Evolutionary conservation across 2,329 filamentous ascomycete species (phyloP).

Genomic region (Diaporthe humulicola): DNA sequence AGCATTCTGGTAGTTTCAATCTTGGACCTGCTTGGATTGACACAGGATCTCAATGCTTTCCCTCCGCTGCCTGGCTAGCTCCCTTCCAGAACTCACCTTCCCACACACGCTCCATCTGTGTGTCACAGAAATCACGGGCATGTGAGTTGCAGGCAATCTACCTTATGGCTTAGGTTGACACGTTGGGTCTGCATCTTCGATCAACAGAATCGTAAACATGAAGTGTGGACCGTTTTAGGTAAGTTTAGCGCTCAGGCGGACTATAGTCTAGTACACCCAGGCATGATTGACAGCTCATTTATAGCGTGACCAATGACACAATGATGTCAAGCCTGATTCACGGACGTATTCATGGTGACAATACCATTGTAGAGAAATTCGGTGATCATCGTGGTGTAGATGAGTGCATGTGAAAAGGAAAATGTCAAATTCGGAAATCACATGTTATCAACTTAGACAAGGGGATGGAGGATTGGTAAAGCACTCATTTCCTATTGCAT

Average conservation of each 20-base stretch:
- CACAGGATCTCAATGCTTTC: background rate
- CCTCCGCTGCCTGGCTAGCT: no score
- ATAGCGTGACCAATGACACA: background rate
- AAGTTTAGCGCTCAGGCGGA: background rate
- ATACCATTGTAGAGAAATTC: background rate
- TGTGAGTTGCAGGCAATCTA: background rate
- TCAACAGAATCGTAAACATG: background rate
- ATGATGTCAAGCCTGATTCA: background rate
- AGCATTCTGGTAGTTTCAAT: background rate
- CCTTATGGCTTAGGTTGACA: background rate
- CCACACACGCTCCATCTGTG: background rate
- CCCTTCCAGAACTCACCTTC: no score
- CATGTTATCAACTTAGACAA: background rate
- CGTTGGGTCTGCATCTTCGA: background rate
- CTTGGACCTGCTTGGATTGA: background rate
- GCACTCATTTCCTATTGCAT: fast-evolving
- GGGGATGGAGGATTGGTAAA: background rate
- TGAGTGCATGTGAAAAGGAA: background rate
- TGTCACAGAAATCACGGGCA: constrained; percentile 11
- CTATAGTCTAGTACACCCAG: background rate
- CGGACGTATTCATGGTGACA: background rate
- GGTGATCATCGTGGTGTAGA: no score
- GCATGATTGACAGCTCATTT: background rate
- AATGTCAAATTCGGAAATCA: background rate
- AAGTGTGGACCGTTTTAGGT: background rate